A percentile compares a stretch with the other conserved stretches of the same genome.
phyloP scores from a whole-genome alignment of 2,329 filamentous ascomycete genomes.

The Sclerotinia spermophila region DNA sequence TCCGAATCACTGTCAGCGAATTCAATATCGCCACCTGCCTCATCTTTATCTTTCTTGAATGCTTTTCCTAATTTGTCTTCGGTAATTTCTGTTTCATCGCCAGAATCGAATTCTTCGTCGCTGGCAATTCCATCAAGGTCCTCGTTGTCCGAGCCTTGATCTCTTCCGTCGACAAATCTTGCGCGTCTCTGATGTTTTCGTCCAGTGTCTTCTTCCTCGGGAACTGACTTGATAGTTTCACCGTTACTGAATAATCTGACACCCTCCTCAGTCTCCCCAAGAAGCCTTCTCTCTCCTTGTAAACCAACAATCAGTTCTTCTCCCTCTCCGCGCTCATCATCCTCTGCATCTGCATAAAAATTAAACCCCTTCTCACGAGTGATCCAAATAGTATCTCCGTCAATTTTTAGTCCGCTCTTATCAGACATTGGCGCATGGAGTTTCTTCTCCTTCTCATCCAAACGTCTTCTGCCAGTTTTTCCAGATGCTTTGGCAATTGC shows the following conservation, averaged over 20 bases:
- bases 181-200: slow-evolving; percentile 57
- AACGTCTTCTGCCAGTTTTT: slow-evolving; percentile 71
- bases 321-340: slow-evolving; percentile 78
- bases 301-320: slow-evolving; percentile 92
- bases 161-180: slow-evolving; percentile 53
- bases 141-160: slow-evolving; percentile 55
- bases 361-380: slow-evolving; percentile 67
- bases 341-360: slow-evolving; percentile 65
- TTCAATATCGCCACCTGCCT: slow-evolving; percentile 66
- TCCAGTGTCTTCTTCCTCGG: slow-evolving; percentile 58
- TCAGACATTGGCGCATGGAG: slow-evolving; percentile 98
- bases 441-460: slow-evolving; percentile 96
- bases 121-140: slow-evolving; percentile 48
- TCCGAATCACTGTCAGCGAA: slow-evolving; percentile 98
- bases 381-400: slow-evolving; percentile 95
- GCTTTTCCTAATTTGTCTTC: slow-evolving; percentile 59
- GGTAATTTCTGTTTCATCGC: slow-evolving; percentile 54
- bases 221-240: slow-evolving; percentile 58
- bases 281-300: slow-evolving; percentile 74
- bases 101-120: slow-evolving; percentile 41
- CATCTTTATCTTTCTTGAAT: slow-evolving; percentile 47
- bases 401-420: slow-evolving; percentile 90
- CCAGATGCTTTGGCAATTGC: slow-evolving; percentile 79
- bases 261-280: slow-evolving; percentile 78
- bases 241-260: slow-evolving; percentile 84